phyloP scores from a whole-genome alignment of 2,329 filamentous ascomycete genomes.

The Colletotrichum viniferum region DNA sequence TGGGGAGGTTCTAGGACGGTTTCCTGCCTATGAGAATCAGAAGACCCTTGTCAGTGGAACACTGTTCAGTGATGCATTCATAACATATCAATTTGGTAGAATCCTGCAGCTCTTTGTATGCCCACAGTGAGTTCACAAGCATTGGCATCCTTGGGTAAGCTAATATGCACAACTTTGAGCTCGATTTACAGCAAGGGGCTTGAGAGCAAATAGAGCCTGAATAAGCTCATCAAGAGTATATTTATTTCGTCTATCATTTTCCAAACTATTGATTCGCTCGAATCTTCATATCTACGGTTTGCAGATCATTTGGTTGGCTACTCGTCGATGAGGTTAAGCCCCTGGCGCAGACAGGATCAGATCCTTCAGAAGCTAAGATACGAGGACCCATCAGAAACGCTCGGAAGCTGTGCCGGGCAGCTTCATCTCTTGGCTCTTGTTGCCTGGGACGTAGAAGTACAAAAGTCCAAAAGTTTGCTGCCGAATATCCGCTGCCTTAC shows the following conservation, averaged over 20 bases:
- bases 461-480: not conserved
- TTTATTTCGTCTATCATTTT: no score
- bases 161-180: no score
- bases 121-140: no score
- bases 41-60: not conserved
- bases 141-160: no score
- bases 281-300: no score
- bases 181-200: no score
- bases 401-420: not conserved
- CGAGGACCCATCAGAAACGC: not conserved
- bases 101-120: not conserved
- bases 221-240: no score
- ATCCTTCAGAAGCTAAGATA: not conserved
- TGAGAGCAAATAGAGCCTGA: no score
- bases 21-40: not conserved
- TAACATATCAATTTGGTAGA: rapidly evolving
- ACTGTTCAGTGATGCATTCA: rapidly evolving
- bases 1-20: not conserved
- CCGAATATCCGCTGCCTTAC: not conserved
- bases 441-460: not conserved
- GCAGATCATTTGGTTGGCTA: no score
- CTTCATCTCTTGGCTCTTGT: not conserved
- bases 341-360: not conserved
- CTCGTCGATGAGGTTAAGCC: not conserved
- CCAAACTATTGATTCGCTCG: no score